Evolutionary conservation across 345 rosid species (phyloP).

Genomic region (Geranium rotundifolium): DNA sequence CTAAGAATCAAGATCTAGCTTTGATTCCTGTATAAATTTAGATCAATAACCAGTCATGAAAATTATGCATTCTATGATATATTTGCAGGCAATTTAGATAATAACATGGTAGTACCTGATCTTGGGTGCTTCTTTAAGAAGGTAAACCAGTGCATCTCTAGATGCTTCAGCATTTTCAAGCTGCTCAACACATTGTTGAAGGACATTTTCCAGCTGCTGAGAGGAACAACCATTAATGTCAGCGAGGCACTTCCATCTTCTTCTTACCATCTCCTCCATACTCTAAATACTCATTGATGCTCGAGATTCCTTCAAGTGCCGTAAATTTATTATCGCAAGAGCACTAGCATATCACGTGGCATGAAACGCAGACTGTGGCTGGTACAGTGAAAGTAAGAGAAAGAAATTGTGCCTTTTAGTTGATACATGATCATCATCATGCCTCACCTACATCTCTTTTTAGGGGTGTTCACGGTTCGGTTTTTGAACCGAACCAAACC

Average conservation of each 20-base stretch:
- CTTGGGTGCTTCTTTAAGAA: constrained; percentile 59
- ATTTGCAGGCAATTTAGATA: background rate
- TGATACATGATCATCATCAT: too few species aligned
- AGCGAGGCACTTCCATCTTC: background rate
- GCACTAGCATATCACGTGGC: too few species aligned
- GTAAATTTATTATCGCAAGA: too few species aligned
- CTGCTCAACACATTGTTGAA: constrained; percentile 38
- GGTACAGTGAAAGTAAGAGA: too few species aligned
- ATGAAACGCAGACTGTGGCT: too few species aligned
- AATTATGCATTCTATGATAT: background rate
- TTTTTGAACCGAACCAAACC: too few species aligned
- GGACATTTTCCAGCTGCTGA: constrained; percentile 31
- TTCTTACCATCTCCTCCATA: too few species aligned
- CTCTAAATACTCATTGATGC: too few species aligned
- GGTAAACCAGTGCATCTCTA: constrained; percentile 38
- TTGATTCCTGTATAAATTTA: constrained; percentile 43
- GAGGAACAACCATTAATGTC: background rate
- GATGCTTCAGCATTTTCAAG: constrained; percentile 46
- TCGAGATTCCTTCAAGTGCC: too few species aligned
- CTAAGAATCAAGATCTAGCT: constrained; percentile 30
- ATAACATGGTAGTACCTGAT: constrained; percentile 31
- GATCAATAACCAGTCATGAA: constrained; percentile 3
- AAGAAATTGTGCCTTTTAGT: too few species aligned
- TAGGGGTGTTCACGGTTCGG: too few species aligned
- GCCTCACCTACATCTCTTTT: too few species aligned